Conservation (phyloP, 805 yeast species). For the Wickerhamomyces ciferrii region DNA sequence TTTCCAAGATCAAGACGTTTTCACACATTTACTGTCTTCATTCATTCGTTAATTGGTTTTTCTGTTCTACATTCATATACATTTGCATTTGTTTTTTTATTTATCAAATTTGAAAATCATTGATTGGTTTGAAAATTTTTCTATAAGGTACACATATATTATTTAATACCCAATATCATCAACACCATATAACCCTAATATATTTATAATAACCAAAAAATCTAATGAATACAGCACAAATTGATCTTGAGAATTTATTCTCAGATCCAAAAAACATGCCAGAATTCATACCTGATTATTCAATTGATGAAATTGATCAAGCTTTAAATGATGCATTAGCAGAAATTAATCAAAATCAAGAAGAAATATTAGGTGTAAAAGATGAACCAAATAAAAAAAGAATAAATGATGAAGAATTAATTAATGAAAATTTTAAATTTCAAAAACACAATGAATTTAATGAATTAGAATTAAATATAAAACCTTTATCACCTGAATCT, state of each 20-base stretch:
- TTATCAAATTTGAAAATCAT: too few relatives aligned
- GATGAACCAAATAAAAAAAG: neutral
- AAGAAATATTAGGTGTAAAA: neutral
- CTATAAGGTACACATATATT: too few relatives aligned
- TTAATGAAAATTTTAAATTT: neutral
- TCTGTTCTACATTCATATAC: too few relatives aligned
- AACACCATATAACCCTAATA: neutral
- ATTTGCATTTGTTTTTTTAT: too few relatives aligned
- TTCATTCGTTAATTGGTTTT: too few relatives aligned
- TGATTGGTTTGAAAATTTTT: too few relatives aligned
- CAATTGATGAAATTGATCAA: conserved; percentile 30
- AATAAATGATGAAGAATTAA: neutral
- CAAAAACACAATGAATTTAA: neutral
- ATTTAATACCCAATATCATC: neutral
- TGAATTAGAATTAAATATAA: neutral
- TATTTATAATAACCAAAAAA: too few relatives aligned
- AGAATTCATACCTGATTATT: conserved; percentile 3
- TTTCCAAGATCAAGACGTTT: too few relatives aligned
- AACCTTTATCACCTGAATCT: conserved; percentile 31
- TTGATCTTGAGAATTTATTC: conserved; percentile 10
- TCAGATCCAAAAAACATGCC: conserved; percentile 4
- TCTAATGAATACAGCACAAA: conserved; percentile 2
- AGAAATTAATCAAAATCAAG: conserved; percentile 8
- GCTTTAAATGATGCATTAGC: conserved; percentile 10
- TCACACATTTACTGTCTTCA: too few relatives aligned